These are phyloP conservation scores for Fusarium sp. DNA, from an alignment of 2,329 filamentous ascomycete genomes.

Conservation along the genomic window DNA sequence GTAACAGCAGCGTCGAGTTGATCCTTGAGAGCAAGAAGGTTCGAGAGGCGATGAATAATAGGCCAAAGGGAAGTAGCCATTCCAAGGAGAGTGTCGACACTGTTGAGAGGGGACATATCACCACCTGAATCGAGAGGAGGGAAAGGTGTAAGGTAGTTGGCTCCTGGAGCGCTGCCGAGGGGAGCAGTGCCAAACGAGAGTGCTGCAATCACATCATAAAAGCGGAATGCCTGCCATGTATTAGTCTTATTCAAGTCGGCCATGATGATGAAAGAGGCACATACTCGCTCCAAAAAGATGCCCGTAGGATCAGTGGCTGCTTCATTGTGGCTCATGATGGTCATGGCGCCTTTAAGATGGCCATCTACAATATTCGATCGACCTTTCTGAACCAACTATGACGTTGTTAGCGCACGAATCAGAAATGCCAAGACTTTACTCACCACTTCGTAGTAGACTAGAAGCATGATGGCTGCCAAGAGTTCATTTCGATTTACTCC, in stretches of 20 bases:
- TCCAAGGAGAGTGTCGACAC: slow-evolving; percentile 70
- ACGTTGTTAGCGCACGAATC: slow-evolving; percentile 17
- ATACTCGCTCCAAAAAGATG: slow-evolving; percentile 70
- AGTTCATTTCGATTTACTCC: slow-evolving; percentile 67
- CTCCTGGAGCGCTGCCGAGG: slow-evolving; percentile 62
- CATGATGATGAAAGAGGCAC: slow-evolving; percentile 16
- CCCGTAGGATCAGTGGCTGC: slow-evolving; percentile 63
- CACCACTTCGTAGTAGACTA: slow-evolving; percentile 74
- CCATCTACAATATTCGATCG: slow-evolving; percentile 70
- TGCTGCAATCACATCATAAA: slow-evolving; percentile 74
- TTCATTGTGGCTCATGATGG: slow-evolving; percentile 66
- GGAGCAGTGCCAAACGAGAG: slow-evolving; percentile 71
- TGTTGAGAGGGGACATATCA: slow-evolving; percentile 61
- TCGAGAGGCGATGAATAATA: slow-evolving; percentile 71
- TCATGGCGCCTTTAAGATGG: slow-evolving; percentile 72
- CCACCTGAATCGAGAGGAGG: slow-evolving; percentile 59
- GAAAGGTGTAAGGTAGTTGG: slow-evolving; percentile 60
- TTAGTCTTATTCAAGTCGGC: neutral
- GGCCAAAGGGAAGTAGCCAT: slow-evolving; percentile 74
- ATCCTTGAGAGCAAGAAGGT: slow-evolving; percentile 64
- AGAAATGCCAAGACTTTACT: slow-evolving; percentile 44
- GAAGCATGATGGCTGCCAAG: slow-evolving; percentile 70
- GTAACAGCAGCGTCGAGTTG: slow-evolving; percentile 61
- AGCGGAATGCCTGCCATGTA: slow-evolving; percentile 67
- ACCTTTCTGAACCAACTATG: slow-evolving; percentile 70